A percentile compares a stretch with the other conserved stretches of the same genome.
These are phyloP conservation scores for Chrysophaeum taylorii DNA, from an alignment of 352 stramenopile genomes.

Conservation along the genomic window DNA sequence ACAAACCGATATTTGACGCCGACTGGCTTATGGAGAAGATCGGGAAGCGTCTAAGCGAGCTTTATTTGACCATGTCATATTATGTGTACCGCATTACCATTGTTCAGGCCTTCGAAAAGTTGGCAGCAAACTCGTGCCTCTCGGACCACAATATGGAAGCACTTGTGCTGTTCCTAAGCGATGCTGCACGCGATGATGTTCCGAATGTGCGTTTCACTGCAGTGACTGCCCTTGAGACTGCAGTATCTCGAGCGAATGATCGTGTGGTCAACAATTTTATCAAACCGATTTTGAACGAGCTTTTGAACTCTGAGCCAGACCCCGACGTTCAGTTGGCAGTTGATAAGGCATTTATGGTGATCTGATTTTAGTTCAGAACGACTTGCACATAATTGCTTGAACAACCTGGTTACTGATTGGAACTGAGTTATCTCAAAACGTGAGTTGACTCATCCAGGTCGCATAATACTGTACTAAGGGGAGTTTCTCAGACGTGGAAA, in stretches of 20 bases:
- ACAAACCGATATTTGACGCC: conserved; percentile 6
- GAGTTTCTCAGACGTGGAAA: no score
- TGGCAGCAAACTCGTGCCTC: neutral
- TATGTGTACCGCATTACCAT: conserved; percentile 7
- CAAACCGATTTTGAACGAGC: neutral
- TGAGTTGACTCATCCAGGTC: no score
- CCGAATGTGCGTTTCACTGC: conserved; percentile 8
- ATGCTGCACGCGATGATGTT: neutral
- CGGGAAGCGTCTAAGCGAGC: neutral
- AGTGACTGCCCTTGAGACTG: neutral
- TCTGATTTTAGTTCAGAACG: no score
- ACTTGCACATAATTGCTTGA: no score
- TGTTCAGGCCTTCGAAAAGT: neutral
- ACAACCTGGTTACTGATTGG: no score
- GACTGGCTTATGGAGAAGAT: conserved; percentile 15
- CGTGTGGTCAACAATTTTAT: neutral
- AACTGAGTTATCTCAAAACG: no score
- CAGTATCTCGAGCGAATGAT: neutral
- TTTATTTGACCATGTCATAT: neutral
- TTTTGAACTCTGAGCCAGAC: neutral
- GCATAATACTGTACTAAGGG: no score
- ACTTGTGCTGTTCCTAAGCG: neutral
- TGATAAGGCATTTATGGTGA: no score
- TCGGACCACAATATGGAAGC: neutral
- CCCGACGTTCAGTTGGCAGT: no score